These are phyloP conservation scores for Sporisorium iseilematis-ciliati DNA, from an alignment of 1,284 basidiomycete species.

Conservation along the genomic window DNA sequence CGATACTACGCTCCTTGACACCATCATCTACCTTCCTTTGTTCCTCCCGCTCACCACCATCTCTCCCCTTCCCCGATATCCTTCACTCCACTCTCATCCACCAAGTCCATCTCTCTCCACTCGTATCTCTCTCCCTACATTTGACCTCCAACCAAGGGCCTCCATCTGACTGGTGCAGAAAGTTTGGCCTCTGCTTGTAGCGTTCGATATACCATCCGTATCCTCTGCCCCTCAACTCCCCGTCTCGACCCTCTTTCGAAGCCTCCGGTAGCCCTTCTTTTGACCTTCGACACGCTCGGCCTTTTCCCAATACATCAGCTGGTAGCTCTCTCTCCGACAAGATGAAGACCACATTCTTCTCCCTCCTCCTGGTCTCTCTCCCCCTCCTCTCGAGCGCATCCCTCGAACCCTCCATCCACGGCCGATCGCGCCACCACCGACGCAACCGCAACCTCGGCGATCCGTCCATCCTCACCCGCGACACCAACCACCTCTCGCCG, in stretches of 20 bases:
- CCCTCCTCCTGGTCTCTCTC: constrained; percentile 32
- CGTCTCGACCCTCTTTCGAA: constrained; percentile 8
- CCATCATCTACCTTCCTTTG: constrained; percentile 10
- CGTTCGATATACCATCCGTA: background rate
- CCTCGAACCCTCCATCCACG: constrained; percentile 19
- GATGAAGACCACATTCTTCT: constrained; percentile 42
- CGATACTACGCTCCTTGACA: constrained; percentile 12
- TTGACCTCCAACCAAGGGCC: constrained; percentile 28
- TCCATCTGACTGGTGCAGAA: constrained; percentile 43
- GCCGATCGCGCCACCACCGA: constrained; percentile 21
- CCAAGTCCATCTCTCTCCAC: background rate
- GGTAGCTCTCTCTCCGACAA: background rate
- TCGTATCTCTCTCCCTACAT: background rate
- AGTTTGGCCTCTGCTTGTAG: constrained; percentile 36
- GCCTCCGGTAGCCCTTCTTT: constrained; percentile 38
- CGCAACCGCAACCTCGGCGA: constrained; percentile 18
- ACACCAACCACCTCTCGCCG: constrained; percentile 15
- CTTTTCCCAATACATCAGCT: background rate
- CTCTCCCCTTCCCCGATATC: background rate
- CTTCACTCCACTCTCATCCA: constrained; percentile 6
- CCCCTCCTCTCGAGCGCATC: constrained; percentile 38
- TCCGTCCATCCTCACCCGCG: constrained; percentile 20
- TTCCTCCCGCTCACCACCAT: constrained; percentile 5
- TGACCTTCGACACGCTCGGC: constrained; percentile 13
- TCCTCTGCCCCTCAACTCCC: background rate